A percentile compares a stretch with the other conserved stretches of the same genome.
Conservation (phyloP, 495 filamentous ascomycete species). For the Bacidia gigantensis region DNA sequence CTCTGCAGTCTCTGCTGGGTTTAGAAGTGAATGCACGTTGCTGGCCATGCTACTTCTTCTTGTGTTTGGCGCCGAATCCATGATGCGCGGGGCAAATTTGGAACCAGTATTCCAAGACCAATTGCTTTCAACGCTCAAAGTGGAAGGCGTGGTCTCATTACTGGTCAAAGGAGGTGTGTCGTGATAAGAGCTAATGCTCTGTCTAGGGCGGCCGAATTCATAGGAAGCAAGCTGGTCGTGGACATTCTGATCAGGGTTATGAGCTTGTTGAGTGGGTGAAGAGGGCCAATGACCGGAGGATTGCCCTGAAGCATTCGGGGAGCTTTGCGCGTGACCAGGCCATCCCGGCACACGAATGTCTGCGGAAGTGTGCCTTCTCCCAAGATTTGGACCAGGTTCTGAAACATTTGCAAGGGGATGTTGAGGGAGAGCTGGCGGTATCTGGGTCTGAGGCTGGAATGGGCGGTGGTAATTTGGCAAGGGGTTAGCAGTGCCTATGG, state of each 20-base stretch:
- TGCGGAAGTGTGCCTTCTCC: slow-evolving; percentile 84
- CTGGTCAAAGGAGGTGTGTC: slow-evolving; percentile 49
- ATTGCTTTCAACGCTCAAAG: slow-evolving; percentile 37
- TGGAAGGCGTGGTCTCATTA: slow-evolving; percentile 35
- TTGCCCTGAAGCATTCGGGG: slow-evolving; percentile 61
- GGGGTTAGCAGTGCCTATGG: slow-evolving; percentile 62
- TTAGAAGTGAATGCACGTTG: slow-evolving; percentile 66
- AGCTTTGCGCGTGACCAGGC: slow-evolving; percentile 42
- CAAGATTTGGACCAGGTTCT: slow-evolving; percentile 53
- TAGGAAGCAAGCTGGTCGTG: slow-evolving; percentile 73
- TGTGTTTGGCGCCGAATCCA: slow-evolving; percentile 45
- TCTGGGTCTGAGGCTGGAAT: slow-evolving; percentile 47
- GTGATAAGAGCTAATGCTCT: slow-evolving; percentile 49
- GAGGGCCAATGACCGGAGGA: slow-evolving; percentile 70
- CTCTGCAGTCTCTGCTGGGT: slow-evolving; percentile 69
- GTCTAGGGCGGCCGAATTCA: slow-evolving; percentile 52
- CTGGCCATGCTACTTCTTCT: slow-evolving; percentile 61
- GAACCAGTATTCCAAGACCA: slow-evolving; percentile 40
- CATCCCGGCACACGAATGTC: slow-evolving; percentile 88
- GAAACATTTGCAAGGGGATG: slow-evolving; percentile 66
- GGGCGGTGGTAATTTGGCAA: slow-evolving; percentile 52
- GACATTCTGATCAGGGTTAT: slow-evolving; percentile 62
- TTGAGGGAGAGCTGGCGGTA: slow-evolving; percentile 39
- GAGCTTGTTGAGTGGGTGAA: slow-evolving; percentile 57
- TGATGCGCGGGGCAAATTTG: slow-evolving; percentile 28